A percentile compares a stretch with the other conserved stretches of the same genome.
Conservation (phyloP, 768 basidiomycete genomes). For the Neoboletus magnificus region DNA sequence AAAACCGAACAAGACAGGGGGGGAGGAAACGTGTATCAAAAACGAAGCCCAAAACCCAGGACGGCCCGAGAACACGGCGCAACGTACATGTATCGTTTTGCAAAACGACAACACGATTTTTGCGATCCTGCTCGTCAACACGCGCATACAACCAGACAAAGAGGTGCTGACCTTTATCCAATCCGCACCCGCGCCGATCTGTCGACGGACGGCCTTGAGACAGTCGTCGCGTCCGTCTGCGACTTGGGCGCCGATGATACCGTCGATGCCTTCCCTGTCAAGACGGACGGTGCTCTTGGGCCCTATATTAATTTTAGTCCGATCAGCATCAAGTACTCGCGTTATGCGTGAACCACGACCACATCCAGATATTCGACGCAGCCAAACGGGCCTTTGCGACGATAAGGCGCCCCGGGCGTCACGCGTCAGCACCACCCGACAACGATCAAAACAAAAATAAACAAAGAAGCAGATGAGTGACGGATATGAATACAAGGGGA, state of each 20-base stretch:
- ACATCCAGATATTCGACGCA: background rate
- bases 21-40: constrained; percentile 14
- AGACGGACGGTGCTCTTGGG: constrained; percentile 48
- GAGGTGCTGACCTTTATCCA: constrained; percentile 62
- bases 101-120: no score
- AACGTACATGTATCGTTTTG: no score
- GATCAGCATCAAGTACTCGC: no score
- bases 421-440: no score
- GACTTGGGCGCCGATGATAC: constrained; percentile 53
- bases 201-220: constrained; percentile 51
- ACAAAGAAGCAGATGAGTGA: background rate
- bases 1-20: background rate
- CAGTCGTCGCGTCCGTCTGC: constrained; percentile 59
- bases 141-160: background rate
- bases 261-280: constrained; percentile 51
- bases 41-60: constrained; percentile 3
- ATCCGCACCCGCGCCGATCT: constrained; percentile 64
- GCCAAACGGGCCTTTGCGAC: constrained; percentile 11
- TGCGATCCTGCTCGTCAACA: background rate
- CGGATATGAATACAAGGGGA: constrained; percentile 7
- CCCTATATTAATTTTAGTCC: constrained; percentile 35
- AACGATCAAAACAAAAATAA: background rate
- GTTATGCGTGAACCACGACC: no score
- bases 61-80: background rate
- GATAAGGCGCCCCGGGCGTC: no score